Evolutionary conservation across 2,329 filamentous ascomycete genomes (phyloP), one percentile per base, ranked within the genome.

Genomic region (Cordyceps farinosa): DNA sequence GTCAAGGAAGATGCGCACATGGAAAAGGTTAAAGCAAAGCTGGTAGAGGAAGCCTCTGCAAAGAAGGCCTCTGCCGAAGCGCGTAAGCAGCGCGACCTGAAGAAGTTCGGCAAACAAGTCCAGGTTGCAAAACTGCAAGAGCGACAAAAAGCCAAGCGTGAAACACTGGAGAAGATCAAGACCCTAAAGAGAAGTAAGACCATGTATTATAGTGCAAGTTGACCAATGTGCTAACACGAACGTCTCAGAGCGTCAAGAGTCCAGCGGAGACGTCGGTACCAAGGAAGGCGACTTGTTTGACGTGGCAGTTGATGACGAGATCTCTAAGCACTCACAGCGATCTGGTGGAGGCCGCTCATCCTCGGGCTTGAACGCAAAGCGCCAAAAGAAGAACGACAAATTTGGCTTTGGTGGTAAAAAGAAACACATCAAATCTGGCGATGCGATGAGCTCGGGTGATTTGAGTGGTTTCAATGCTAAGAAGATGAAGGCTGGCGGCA

Each of bases 51-150:
- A 73, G 95, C 94, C 0, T 91, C 94, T 11, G 83, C 87, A 66
- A 97, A 97, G 84, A 97, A 97, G 82, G 94, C 95, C 1, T 86
- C 92, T 34, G 88, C 90, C 30, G 95, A 99, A 77, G 95, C 95
- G 7, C 87, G 92, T 74, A 92, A 92, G 79, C 89, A 94, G 80
- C 85, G 95, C 67, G 95, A 99, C 76, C 82, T 98, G 71, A 98
- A 97, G 87, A 99, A 98, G 80, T 99, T 98, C 75, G 95, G 95
- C 75, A 99, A 99, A 82, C 91, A 96, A 76, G 95, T 98, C 60
- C 95, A 99, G 81, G 87, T 97, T 65, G 93, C 93, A 65, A 97
- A 97, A 82, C 79, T 96, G 76, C 94, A 98, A 79, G 94, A 99
- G 84, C 84, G 95, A 55, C 87, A 91, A 57, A 96, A 96, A 84